A percentile compares a stretch with the other conserved stretches of the same genome.
Conservation (phyloP, 768 basidiomycete genomes). For the Psilocybe cubensis region DNA sequence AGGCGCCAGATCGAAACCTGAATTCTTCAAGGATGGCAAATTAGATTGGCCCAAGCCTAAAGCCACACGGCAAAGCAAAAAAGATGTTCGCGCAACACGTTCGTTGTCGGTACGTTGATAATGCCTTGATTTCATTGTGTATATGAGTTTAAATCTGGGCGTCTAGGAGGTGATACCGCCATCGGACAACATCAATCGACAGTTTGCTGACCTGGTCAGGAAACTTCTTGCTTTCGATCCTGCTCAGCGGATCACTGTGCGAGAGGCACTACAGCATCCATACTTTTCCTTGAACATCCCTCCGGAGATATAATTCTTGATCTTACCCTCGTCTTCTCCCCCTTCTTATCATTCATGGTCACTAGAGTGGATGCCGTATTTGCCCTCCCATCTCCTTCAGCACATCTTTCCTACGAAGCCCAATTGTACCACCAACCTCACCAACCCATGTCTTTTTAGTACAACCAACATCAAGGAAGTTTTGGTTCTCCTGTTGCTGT, state of each 20-base stretch:
- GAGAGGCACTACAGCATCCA: conserved; percentile 85
- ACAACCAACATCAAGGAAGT: conserved; percentile 29
- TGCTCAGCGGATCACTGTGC: conserved; percentile 82
- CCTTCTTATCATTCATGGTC: conserved; percentile 7
- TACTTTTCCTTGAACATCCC: conserved; percentile 78
- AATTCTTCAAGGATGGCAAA: conserved; percentile 89
- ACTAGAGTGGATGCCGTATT: conserved; percentile 24
- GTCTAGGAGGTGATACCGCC: conserved; percentile 83
- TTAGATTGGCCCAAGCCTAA: conserved; percentile 93
- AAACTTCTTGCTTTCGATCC: conserved; percentile 92
- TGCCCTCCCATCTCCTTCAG: conserved; percentile 24
- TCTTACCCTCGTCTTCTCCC: conserved; percentile 1
- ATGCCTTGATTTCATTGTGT: conserved; percentile 4
- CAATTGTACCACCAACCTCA: conserved; percentile 32
- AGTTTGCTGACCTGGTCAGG: conserved; percentile 88
- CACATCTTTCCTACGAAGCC: conserved; percentile 27
- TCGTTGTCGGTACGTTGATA: conserved; percentile 61
- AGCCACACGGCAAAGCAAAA: conserved; percentile 88
- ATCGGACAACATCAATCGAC: conserved; percentile 70
- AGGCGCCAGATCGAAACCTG: conserved; percentile 81
- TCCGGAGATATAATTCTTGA: conserved; percentile 58
- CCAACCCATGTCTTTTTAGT: conserved; percentile 28
- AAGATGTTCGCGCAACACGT: conserved; percentile 89
- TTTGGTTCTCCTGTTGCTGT: conserved; percentile 25
- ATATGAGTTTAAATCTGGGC: conserved; percentile 10